Conservation (phyloP, 225 moss, liverwort and hornwort genomes). For the Thuidium tamariscinum region DNA sequence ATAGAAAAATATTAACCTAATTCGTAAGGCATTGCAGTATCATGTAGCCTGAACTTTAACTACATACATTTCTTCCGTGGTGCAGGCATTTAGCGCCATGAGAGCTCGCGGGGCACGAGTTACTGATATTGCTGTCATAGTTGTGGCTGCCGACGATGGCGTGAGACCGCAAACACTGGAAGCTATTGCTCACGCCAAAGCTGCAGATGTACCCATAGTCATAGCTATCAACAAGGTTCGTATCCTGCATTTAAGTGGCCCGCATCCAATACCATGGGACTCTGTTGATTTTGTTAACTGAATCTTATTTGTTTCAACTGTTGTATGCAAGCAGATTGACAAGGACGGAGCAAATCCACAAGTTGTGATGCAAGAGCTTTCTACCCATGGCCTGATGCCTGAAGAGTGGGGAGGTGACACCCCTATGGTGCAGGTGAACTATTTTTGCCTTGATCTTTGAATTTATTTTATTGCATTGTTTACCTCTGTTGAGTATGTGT, state of each 20-base stretch:
- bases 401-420: constrained; percentile 97
- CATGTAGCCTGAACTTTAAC: not conserved
- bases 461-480: not conserved
- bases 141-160: constrained; percentile 98
- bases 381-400: constrained; percentile 70
- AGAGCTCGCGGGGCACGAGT: constrained; percentile 90
- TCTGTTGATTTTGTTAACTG: not conserved
- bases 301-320: not conserved
- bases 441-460: not conserved
- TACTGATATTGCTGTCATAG: constrained; percentile 91
- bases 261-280: not conserved
- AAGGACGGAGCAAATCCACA: constrained; percentile 91
- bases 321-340: constrained; percentile 55
- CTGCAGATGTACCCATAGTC: constrained; percentile 81
- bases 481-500: not conserved
- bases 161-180: constrained; percentile 88
- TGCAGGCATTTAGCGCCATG: constrained; percentile 97
- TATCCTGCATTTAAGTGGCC: not conserved
- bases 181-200: constrained; percentile 95
- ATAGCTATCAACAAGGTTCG: constrained; percentile 90
- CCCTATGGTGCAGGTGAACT: constrained; percentile 70
- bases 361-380: constrained; percentile 88
- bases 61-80: not conserved
- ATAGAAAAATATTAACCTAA: not conserved
- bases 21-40: not conserved